phyloP scores from a whole-genome alignment of 1,284 basidiomycete species.

The Ceratobasidium sp. region DNA sequence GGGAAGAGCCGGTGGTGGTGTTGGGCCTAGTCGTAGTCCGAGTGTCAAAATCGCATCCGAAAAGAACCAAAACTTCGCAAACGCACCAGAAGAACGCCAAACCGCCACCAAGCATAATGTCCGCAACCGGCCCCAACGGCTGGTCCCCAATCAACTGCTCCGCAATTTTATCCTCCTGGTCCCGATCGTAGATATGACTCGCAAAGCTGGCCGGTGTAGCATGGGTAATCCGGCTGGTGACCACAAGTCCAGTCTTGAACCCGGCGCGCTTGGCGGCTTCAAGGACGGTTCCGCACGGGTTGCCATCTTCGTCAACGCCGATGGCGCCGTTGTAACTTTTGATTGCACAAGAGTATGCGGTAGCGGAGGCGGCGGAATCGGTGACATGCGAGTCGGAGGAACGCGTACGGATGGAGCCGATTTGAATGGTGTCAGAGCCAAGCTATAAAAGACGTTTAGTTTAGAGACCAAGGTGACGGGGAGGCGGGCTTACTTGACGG shows the following conservation, averaged over 20 bases:
- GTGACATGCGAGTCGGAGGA: conserved; percentile 54
- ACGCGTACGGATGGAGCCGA: conserved; percentile 53
- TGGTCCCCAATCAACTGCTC: conserved; percentile 52
- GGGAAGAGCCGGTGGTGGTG: conserved; percentile 51
- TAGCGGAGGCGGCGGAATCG: conserved; percentile 54
- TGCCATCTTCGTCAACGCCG: conserved; percentile 53
- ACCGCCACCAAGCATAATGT: conserved; percentile 54
- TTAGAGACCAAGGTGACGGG: not conserved
- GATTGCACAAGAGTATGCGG: conserved; percentile 53
- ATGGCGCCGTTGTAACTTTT: conserved; percentile 54
- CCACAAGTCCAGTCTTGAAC: conserved; percentile 53
- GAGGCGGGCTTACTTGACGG: too few relatives aligned
- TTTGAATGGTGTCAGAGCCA: conserved; percentile 52
- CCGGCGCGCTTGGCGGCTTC: conserved; percentile 54
- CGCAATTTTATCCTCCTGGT: conserved; percentile 53
- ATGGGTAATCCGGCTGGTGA: conserved; percentile 53
- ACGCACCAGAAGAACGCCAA: conserved; percentile 47
- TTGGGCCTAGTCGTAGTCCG: conserved; percentile 48
- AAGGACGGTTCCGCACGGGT: conserved; percentile 54
- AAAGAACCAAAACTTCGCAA: too few relatives aligned
- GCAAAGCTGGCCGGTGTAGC: conserved; percentile 53
- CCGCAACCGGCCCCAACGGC: conserved; percentile 51
- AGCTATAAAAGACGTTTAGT: conserved; percentile 33
- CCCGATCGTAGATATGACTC: conserved; percentile 53
- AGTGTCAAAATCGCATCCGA: too few relatives aligned